Base-by-base conservation (phyloP, 1,284 basidiomycete species). In the Ceraceosorus bombacis region DNA sequence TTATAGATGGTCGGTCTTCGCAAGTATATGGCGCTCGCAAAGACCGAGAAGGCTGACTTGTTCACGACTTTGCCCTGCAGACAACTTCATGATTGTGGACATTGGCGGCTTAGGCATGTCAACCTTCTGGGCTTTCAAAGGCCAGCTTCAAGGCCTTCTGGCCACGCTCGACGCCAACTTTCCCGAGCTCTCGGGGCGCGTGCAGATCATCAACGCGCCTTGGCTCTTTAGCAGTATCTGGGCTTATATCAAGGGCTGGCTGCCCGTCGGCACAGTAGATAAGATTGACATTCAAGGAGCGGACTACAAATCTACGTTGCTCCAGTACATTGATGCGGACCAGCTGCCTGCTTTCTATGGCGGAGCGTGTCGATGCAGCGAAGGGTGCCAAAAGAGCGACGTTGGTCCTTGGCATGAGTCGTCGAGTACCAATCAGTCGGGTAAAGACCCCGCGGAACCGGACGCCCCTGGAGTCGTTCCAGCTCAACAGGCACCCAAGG, bases 71-170 rank as follows among this genome's bases (percentile, higher is more conserved):
- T 63, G 66, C 57, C 68, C 74, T 3, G 74, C 74, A 50, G 73
- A 77, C 63, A 77, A 77, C 60, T 67, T 67, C 41, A 77, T 76
- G 74, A 72, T 77, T 4, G 51, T 77, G 38, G 71, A 74, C 49
- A 57, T 77, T 0, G 65, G 63, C n/a, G 74, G 74, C 0, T 48
- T 77, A 0, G 72, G 74, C 0, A 53, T 77, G 37, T 38, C 58
- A 6, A 74, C 74, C 5, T 77, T 77, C 54, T 77, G 74, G 74
- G 17, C 64, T 10, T 62, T 62, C 40, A 62, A 62, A 59, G 43
- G 59, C 2, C 68, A 76, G 54, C 59, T 77, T n/a, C 74, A 77
- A 49, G 57, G 68, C 43, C 61, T 77, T 43, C 57, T 77, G 10
- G 10, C 15, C 6, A 67, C 72, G 7, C 59, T 77, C 5, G 74